These are phyloP conservation scores for Camillea tinctor DNA, from an alignment of 2,329 filamentous ascomycete genomes.

Conservation along the genomic window DNA sequence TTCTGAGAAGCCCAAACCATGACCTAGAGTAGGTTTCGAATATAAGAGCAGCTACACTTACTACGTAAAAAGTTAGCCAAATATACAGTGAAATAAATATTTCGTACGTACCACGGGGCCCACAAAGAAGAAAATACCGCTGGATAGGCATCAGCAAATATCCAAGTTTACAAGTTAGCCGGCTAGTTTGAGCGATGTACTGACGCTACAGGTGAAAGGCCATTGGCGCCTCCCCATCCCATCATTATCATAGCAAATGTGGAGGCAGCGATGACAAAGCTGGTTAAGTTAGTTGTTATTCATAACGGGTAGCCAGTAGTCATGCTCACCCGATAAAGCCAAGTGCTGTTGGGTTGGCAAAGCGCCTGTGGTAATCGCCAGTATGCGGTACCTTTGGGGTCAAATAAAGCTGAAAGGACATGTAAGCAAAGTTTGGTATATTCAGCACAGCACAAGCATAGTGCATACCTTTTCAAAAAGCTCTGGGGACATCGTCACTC, in stretches of 20 bases:
- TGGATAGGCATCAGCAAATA: constrained; percentile 10
- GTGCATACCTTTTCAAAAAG: constrained; percentile 36
- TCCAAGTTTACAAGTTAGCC: background rate
- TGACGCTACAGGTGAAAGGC: constrained; percentile 36
- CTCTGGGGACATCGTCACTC: constrained; percentile 39
- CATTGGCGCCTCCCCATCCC: constrained; percentile 37
- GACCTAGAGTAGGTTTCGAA: no score
- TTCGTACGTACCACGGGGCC: constrained; percentile 39
- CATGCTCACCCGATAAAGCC: constrained; percentile 37
- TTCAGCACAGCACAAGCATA: background rate
- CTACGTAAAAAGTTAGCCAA: background rate
- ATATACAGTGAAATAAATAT: background rate
- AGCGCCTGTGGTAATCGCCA: constrained; percentile 36
- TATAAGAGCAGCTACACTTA: background rate
- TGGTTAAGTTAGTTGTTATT: constrained; percentile 14
- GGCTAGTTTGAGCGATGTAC: constrained; percentile 6
- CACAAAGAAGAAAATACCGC: constrained; percentile 39
- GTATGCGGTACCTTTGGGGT: constrained; percentile 37
- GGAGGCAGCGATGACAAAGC: constrained; percentile 38
- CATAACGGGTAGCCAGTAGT: background rate
- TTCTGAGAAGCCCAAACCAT: background rate
- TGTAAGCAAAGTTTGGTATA: background rate
- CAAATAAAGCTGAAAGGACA: constrained; percentile 32
- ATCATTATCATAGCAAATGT: constrained; percentile 38
- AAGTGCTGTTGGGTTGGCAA: constrained; percentile 38